Evolutionary conservation across 345 rosid species (phyloP), one percentile per base, ranked within the genome.

Genomic region (Murraya koenigii): DNA sequence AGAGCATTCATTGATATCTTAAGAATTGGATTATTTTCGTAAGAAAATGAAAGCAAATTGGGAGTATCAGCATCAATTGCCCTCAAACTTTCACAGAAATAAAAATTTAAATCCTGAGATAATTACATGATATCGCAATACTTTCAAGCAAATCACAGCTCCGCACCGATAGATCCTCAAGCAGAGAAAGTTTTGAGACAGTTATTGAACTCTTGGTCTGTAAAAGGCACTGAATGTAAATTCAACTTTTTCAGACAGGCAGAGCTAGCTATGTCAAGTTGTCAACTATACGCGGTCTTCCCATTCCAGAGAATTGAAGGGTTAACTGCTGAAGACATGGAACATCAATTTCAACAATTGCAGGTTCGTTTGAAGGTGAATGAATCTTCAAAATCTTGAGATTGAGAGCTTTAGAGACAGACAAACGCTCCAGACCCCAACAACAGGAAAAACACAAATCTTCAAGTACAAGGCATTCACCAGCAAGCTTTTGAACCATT

Each of bases 81-180:
- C n/a, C 30, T 63, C n/a, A 30, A 30, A 38, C 41, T 0, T 1
- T 28, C 2, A 13, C 6, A 7, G 6, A 0, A 1, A 5, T 0
- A 1, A 5, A 5, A 15, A 4, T 63, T 0, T 63, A 32, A 63
- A 3, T 62, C 66, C 7, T 62, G 17, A 62, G 35, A 6, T 13
- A 38, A 26, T 15, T 32, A 63, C 66, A 4, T 35, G 47, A 66
- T 15, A 66, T 22, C 22, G 8, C 22, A 36, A 66, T 15, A 23
- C 69, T 8, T 8, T 66, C 23, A 33, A 33, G 41, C 8, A 1
- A 7, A 0, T 30, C 0, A 17, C 67, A 32, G 39, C 1, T 1
- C 32, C 2, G 1, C 36, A 63, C 3, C 1, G 1, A 1, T 23
- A 65, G 22, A 14, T 17, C 25, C 13, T 65, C 44, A 5, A 32